Conservation (phyloP, 441 rosid genomes). For the Eruca vesicaria region DNA sequence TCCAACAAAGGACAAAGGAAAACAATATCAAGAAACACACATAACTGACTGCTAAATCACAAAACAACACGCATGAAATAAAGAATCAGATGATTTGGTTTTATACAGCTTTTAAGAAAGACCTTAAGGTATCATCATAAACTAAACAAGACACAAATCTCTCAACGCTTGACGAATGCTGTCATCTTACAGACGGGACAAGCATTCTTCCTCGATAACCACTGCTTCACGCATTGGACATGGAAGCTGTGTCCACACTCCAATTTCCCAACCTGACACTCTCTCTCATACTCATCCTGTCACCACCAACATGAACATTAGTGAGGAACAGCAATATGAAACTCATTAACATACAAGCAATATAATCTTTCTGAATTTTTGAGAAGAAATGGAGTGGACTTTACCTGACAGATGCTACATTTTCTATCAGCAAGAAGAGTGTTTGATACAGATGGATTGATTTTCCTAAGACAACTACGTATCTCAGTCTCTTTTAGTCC, state of each 20-base stretch:
- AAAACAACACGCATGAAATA: conserved; percentile 6
- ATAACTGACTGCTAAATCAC: neutral
- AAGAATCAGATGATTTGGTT: neutral
- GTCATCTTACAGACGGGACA: conserved; percentile 73
- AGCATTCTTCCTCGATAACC: conserved; percentile 76
- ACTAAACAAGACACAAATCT: neutral
- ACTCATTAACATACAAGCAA: neutral
- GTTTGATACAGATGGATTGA: neutral
- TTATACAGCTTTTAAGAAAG: conserved; percentile 14
- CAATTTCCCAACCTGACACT: conserved; percentile 69
- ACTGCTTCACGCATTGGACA: conserved; percentile 75
- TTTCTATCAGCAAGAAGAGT: conserved; percentile 51
- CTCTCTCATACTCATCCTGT: conserved; percentile 79
- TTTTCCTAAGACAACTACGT: neutral
- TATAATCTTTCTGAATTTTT: neutral
- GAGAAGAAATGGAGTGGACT: neutral
- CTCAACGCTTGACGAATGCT: conserved; percentile 23
- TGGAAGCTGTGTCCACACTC: conserved; percentile 83
- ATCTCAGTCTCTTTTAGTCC: conserved; percentile 48
- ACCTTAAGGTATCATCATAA: conserved; percentile 14
- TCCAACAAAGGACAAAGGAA: neutral
- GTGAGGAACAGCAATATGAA: neutral
- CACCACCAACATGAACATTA: conserved; percentile 8
- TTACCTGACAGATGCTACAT: conserved; percentile 91
- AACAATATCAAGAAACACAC: neutral